Evolutionary conservation across 352 stramenopile species (phyloP), one percentile per base, ranked within the genome.

Genomic region (Thalassiosira oceanica): DNA sequence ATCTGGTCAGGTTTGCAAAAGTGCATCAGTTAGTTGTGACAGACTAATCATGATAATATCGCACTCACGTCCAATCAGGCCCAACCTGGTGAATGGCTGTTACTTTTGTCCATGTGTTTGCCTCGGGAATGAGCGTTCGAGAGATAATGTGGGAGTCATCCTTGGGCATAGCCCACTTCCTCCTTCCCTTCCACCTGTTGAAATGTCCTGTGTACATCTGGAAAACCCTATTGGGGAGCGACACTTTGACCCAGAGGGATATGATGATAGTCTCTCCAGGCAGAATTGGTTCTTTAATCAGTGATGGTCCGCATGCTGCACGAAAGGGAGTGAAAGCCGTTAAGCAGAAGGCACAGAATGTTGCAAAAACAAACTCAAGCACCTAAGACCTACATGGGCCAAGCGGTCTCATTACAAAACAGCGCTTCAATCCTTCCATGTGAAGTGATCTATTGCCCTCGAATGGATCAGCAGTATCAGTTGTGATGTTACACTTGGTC

Each of bases 121-220:
- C 28, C 11, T 62, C 45, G 13, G 43, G n/a, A 26, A 71, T 57
- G 16, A 51, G 42, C 2, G 23, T 57, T 18, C 61, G 18, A 1
- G 18, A 21, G 24, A 71, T 28, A 3, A 57, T 37, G 15, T 71
- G 43, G 26, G 50, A 63, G 39, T 71, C 50, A 41, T 71, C 61
- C 15, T 29, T 13, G 15, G 61, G 61, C 1, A 45, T 26, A 3
- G 28, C 35, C 61, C 61, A 71, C 8, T 2, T 5, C 16, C 24
- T 15, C 7, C 35, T 23, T 11, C 10, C 26, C 33, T 71, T 71
- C 2, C 23, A 23, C 11, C 28, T 5, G 21, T 62, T 42, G 27
- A 58, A 71, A 50, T 71, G 61, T 1, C 27, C 61, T 1, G 61
- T 71, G 29, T 57, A 57, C 0, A 71, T 54, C 35, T 71, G 61